Evolutionary conservation across 805 yeast species (phyloP), one percentile per base, ranked within the genome.

Genomic region (Tetrapisispora iriomotensis): DNA sequence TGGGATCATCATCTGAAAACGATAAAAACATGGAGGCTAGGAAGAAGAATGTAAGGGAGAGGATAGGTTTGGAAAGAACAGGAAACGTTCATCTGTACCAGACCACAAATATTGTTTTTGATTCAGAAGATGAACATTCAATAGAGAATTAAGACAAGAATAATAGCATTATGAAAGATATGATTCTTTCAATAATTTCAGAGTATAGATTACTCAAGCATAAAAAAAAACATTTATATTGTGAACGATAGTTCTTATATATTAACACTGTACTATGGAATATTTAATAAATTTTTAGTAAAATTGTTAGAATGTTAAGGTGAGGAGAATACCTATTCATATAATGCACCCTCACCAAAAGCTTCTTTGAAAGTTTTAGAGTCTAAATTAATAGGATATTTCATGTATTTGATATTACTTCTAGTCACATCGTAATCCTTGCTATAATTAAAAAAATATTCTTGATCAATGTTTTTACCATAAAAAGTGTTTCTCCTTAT

Each of bases 61-160:
- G 57, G 31, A 47, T 54, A 17, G 50, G 62, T 3, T 31, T 53
- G 33, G 51, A 54, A 26, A 42, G 44, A 22, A 47, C 54, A 25
- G 58, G 60, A 44, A 67, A 68, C 21, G 66, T 68, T 12, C 69
- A 62, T 47, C 56, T 69, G 0, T 70, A 70, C 43, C 56, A 67
- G 0, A 66, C 68, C 13, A 66, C 60, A 36, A 67, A 68, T 37
- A 67, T 69, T 2, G 60, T 62, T 1, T 61, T 67, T 21, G 70
- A 65, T 36, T 56, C 60, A 13, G 66, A 60, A 20, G 49, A 39
- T 12, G 53, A 46, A 18, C 39, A 36, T 2, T 34, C 20, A 18
- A 39, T 4, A 6, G 30, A n/a, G 8, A 20, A 28, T 6, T 18
- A 28, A 28, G 6, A 15, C 30, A n/a, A n/a, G n/a, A n/a, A n/a